Base-by-base conservation (phyloP, 495 filamentous ascomycete species). In the Tricharina praecox region DNA sequence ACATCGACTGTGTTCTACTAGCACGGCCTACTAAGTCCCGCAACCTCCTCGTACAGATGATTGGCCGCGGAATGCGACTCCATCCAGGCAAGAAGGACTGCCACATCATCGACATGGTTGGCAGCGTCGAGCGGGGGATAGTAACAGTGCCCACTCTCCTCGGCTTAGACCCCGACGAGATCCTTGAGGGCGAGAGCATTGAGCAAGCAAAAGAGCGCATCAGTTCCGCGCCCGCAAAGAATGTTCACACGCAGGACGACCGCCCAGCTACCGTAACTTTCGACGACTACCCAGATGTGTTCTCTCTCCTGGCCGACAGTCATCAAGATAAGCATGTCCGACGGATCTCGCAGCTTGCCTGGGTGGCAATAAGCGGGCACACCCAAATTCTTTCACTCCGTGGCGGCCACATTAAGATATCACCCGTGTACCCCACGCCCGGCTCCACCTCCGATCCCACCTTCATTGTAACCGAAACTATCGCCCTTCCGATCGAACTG, bases 41-140 rank as follows among this genome's bases (percentile, higher is more conserved):
- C 18, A 95, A 94, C 52, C 68, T 99, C 5, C 70, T 99, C 2
- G 76, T 94, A 3, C 90, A 99, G 61, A 99, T 99, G 90, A 93
- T 99, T 40, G 90, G 90, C 0, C 76, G 90, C 50, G 90, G 90
- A 0, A 79, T 96, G 72, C 77, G 90, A 26, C 64, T 94, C 24
- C 70, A 79, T 57, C 68, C 79, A 2, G 81, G 71, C 0, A 99
- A 99, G 60, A 62, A 77, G 33, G 75, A 96, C 55, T 99, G 90
- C 53, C 90, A 95, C 61, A 69, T 99, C 38, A 90, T 99, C 52
- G 90, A 99, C 61, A 87, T 99, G 83, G 90, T 96, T 0, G 76
- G 84, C 0, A 79, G 76, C 10, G 66, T 96, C 11, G 70, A 74
- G 45, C 78, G 76, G 0, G 90, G 92, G 0, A 79, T 99, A 43